phyloP scores from a whole-genome alignment of 768 basidiomycete species.

The Cystobasidiopsis lactophilus region DNA sequence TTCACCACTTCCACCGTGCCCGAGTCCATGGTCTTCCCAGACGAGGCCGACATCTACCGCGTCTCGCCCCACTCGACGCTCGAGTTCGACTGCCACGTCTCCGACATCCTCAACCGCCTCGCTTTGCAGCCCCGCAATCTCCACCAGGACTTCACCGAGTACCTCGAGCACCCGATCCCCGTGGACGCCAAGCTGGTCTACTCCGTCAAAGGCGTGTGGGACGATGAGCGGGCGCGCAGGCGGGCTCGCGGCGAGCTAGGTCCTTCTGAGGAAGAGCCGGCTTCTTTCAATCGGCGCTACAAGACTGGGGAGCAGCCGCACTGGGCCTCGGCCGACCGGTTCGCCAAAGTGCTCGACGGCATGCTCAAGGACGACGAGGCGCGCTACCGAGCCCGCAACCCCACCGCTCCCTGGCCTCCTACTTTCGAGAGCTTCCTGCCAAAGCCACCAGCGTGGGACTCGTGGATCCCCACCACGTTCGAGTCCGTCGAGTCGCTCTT shows the following conservation, averaged over 20 bases:
- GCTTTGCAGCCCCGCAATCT: conserved; percentile 41
- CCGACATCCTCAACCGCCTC: conserved; percentile 68
- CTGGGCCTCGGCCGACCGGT: conserved; percentile 51
- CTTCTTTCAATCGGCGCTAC: conserved; percentile 21
- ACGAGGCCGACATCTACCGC: conserved; percentile 16
- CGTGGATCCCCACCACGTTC: conserved; percentile 70
- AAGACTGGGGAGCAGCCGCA: conserved; percentile 35
- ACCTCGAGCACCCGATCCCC: conserved; percentile 30
- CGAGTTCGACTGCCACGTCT: conserved; percentile 61
- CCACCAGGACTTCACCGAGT: conserved; percentile 44
- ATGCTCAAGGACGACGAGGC: conserved; percentile 36
- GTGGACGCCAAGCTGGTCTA: conserved; percentile 51
- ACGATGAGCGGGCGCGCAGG: conserved; percentile 69
- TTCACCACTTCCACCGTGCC: conserved; percentile 23
- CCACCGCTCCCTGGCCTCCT: conserved; percentile 20
- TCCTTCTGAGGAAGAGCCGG: conserved; percentile 13
- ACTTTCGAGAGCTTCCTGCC: conserved; percentile 13
- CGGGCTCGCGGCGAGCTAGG: conserved; percentile 10
- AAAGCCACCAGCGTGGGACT: conserved; percentile 25
- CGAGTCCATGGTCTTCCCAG: conserved; percentile 17
- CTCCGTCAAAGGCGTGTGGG: conserved; percentile 85
- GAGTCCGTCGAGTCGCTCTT: conserved; percentile 45
- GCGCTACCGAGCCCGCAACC: conserved; percentile 18
- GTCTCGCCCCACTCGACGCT: conserved; percentile 29
- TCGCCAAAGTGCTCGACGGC: conserved; percentile 48